Evolutionary conservation across 352 stramenopile genomes (phyloP).

Genomic region (Globisporangium middletonii): DNA sequence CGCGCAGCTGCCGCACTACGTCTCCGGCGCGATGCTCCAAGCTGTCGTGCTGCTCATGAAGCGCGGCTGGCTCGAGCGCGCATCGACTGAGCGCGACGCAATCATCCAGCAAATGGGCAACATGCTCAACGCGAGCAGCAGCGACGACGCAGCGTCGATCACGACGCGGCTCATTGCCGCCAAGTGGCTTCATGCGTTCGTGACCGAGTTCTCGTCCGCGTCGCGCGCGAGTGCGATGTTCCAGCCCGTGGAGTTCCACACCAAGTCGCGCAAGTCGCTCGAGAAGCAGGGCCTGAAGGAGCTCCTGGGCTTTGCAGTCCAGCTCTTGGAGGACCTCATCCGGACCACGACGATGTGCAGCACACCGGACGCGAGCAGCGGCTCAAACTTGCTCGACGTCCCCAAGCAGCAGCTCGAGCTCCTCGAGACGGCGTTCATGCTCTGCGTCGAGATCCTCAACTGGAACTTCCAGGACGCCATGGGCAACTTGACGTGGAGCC

Average conservation of each 20-base stretch:
- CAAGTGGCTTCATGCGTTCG: conserved; percentile 81
- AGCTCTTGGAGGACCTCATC: conserved; percentile 69
- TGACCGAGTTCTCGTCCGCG: conserved; percentile 80
- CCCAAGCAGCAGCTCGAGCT: conserved; percentile 63
- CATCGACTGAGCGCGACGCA: conserved; percentile 35
- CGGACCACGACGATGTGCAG: conserved; percentile 47
- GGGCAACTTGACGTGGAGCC: conserved; percentile 67
- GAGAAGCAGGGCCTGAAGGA: conserved; percentile 57
- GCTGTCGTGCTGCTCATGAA: conserved; percentile 77
- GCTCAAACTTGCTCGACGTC: conserved; percentile 21
- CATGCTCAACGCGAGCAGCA: conserved; percentile 31
- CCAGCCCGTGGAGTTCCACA: conserved; percentile 82
- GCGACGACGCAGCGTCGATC: conserved; percentile 8
- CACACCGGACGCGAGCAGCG: conserved; percentile 18
- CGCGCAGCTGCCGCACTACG: conserved; percentile 40
- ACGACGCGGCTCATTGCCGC: conserved; percentile 53
- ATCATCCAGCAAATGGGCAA: conserved; percentile 70
- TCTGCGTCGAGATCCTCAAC: conserved; percentile 77
- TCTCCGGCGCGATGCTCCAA: conserved; percentile 57
- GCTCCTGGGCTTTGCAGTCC: conserved; percentile 51
- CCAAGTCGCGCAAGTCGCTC: conserved; percentile 52
- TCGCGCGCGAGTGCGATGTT: conserved; percentile 75
- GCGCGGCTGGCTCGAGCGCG: conserved; percentile 71
- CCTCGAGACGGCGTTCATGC: conserved; percentile 65
- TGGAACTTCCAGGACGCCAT: conserved; percentile 64